Evolutionary conservation across 768 basidiomycete genomes (phyloP), one percentile per base, ranked within the genome.

Genomic region (Macrolepiota albuminosa): DNA sequence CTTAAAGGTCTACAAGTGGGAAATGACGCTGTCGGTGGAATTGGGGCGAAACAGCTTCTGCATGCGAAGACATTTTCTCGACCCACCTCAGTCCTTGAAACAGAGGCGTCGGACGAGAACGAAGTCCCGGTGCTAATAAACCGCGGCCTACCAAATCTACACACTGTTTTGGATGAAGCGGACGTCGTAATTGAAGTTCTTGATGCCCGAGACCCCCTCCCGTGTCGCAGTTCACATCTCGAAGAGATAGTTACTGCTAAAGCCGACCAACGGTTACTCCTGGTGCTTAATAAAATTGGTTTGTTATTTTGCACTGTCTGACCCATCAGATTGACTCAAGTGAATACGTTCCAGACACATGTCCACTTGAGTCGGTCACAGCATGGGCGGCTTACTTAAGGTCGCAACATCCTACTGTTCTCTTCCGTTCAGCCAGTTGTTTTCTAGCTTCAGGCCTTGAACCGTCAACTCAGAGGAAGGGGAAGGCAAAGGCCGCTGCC

Each of bases 211-310:
- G 95, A 96, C 70, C 93, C 95, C 11, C 70, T 83, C 11, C 78
- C 89, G 21, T 86, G 82, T 68, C 79, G 93, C 54, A 91, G 88
- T 66, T 69, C 70, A 36, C 78, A 81, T 60, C 58, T 93, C 53
- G 91, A 95, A 69, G 73, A 80, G 24, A 70, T 87, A 51, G 72
- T 75, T 21, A 71, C 72, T 39, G 75, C 69, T 21, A 72, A 72
- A 62, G 59, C 67, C 60, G 81, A 71, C 61, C 81, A 81, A 66
- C 78, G 72, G 70, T 72, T 88, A 13, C 65, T 88, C 21, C 72
- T 94, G n/a, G 77, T 95, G 18, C 71, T 97, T 56, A 95, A 89
- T 72, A 97, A 97, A 77, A 88, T 88, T 64, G 94, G 94, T 92
- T 65, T 59, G 87, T 78, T 37, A 40, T 53, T 14, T 57, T 24